Evolutionary conservation across 495 filamentous ascomycete species (phyloP).

Genomic region (Physcia stellaris): DNA sequence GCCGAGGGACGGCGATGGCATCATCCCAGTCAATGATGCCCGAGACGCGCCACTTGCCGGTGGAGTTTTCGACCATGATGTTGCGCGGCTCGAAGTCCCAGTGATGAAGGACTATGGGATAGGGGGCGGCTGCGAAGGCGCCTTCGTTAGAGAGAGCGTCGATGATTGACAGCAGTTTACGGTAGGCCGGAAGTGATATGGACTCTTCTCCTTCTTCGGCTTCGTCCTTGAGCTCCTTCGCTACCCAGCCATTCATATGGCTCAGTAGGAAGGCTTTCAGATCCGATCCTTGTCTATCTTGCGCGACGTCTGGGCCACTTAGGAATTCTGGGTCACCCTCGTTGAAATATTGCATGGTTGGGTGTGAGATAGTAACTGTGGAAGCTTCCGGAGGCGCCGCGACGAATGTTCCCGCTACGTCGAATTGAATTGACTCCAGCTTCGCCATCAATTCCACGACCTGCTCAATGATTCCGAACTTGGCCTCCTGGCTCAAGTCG

Average conservation of each 20-base stretch:
- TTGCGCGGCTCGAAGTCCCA: not conserved
- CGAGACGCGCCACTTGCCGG: not conserved
- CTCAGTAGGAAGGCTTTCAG: not conserved
- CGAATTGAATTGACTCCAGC: not conserved
- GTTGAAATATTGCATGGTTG: not conserved
- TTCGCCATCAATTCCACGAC: not conserved
- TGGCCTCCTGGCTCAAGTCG: not conserved
- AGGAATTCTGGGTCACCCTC: not conserved
- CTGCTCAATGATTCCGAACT: not conserved
- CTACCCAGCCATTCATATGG: not conserved
- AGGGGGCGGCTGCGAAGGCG: not conserved
- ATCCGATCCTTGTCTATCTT: not conserved
- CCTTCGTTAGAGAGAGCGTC: not conserved
- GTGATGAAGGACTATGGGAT: not conserved
- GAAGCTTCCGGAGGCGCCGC: not conserved
- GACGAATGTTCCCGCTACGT: not conserved
- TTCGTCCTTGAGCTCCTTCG: not conserved
- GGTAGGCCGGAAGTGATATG: not conserved
- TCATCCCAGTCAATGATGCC: not conserved
- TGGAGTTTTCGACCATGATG: not conserved
- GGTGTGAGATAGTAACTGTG: not conserved
- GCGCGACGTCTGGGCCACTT: not conserved
- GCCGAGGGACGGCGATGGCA: not conserved
- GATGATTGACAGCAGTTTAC: not conserved
- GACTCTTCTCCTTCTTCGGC: too few relatives aligned